Conservation (phyloP, 23 red algal species). For the Gracilaria caudata region DNA sequence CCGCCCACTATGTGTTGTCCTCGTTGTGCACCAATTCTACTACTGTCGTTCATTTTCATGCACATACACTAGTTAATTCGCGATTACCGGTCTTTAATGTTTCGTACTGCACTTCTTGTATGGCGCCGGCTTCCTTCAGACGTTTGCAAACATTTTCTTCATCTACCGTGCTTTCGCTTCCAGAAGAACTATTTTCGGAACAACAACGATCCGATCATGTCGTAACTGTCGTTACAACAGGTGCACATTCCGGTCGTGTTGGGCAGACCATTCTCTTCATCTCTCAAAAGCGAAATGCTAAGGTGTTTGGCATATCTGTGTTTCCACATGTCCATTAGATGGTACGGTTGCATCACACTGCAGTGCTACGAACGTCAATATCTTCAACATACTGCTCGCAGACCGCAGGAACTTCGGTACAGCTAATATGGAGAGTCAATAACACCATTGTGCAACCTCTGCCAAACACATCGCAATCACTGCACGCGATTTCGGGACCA, state of each 20-base stretch:
- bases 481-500: background rate
- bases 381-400: background rate
- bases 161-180: background rate
- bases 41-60: constrained; percentile 12
- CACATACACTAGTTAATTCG: background rate
- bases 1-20: constrained; percentile 8
- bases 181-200: background rate
- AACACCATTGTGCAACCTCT: constrained; percentile 34
- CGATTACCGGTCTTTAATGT: constrained; percentile 2
- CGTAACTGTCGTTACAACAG: constrained; percentile 8
- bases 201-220: background rate
- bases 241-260: constrained; percentile 2
- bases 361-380: background rate
- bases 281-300: background rate
- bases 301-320: constrained; percentile 17
- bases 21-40: constrained; percentile 16
- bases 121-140: background rate
- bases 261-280: constrained; percentile 29
- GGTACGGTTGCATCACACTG: background rate
- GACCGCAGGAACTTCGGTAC: background rate
- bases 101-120: background rate
- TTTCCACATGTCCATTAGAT: constrained; percentile 12
- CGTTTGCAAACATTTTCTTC: background rate
- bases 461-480: background rate
- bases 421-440: constrained; percentile 30